These are phyloP conservation scores for Stemphylium beticola DNA, from an alignment of 2,329 filamentous ascomycete species.

Conservation along the genomic window DNA sequence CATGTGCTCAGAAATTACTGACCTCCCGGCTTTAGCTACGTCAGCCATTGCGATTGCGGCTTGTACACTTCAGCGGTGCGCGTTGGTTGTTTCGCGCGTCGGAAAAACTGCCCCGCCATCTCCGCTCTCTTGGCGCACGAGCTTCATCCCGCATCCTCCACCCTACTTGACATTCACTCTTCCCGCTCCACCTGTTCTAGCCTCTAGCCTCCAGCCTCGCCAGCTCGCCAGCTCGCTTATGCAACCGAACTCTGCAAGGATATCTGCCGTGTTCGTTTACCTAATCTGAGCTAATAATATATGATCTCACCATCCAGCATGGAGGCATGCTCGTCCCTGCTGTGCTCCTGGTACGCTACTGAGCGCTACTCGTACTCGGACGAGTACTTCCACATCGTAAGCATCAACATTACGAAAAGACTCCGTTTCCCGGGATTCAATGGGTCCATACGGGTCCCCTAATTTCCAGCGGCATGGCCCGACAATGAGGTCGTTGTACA, in stretches of 20 bases:
- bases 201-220: neutral
- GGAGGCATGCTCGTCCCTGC: conserved; percentile 1
- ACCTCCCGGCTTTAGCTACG: conserved; percentile 34
- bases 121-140: conserved; percentile 14
- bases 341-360: conserved; percentile 2
- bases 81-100: conserved; percentile 29
- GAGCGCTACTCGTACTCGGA: neutral
- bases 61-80: conserved; percentile 7
- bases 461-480: neutral
- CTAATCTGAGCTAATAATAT: conserved; percentile 1
- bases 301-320: conserved; percentile 11
- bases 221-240: neutral
- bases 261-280: neutral
- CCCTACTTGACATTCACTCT: neutral
- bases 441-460: neutral
- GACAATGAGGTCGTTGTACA: conserved; percentile 4
- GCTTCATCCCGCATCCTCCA: neutral
- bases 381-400: neutral
- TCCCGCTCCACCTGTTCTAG: neutral
- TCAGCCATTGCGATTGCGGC: conserved; percentile 35
- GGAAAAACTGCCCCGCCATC: conserved; percentile 22
- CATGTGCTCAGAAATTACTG: neutral
- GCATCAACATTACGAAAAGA: conserved; percentile 11
- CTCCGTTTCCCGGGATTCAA: neutral
- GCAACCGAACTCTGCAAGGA: neutral